Evolutionary conservation across 2,329 filamentous ascomycete genomes (phyloP).

Genomic region (Penicillium crustosum): DNA sequence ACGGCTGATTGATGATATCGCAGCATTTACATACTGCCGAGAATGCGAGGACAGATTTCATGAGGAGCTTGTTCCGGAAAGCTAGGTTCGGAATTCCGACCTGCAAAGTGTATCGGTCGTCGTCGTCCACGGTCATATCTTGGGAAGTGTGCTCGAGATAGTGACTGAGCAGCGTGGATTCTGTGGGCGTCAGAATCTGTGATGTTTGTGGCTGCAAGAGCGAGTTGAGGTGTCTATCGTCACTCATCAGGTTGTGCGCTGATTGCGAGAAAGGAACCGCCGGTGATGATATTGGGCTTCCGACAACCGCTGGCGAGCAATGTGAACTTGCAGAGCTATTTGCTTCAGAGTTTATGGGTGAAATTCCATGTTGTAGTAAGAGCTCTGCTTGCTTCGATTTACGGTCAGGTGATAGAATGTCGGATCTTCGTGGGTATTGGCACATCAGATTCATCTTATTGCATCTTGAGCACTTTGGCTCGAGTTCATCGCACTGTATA

Average conservation of each 20-base stretch:
- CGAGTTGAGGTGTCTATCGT: neutral
- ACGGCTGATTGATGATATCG: neutral
- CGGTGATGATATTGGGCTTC: neutral
- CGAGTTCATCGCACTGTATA: neutral
- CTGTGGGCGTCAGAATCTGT: neutral
- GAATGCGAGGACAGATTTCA: conserved; percentile 4
- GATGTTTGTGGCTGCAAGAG: neutral
- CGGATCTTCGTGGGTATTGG: neutral
- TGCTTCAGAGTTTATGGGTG: neutral
- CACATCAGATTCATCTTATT: neutral
- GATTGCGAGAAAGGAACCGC: neutral
- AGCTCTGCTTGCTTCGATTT: neutral
- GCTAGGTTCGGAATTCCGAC: conserved; percentile 1
- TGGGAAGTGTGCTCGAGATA: conserved; percentile 2
- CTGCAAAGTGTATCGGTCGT: neutral
- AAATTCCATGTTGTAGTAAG: neutral
- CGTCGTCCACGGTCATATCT: neutral
- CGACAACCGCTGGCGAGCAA: neutral
- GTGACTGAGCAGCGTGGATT: neutral
- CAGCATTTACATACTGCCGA: conserved; percentile 4
- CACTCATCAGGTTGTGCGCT: neutral
- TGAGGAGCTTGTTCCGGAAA: neutral
- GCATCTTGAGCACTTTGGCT: conserved; percentile 5
- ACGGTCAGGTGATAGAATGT: neutral
- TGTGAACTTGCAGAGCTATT: neutral